Conservation (phyloP, 1,284 basidiomycete genomes). For the Melampsora americana region DNA sequence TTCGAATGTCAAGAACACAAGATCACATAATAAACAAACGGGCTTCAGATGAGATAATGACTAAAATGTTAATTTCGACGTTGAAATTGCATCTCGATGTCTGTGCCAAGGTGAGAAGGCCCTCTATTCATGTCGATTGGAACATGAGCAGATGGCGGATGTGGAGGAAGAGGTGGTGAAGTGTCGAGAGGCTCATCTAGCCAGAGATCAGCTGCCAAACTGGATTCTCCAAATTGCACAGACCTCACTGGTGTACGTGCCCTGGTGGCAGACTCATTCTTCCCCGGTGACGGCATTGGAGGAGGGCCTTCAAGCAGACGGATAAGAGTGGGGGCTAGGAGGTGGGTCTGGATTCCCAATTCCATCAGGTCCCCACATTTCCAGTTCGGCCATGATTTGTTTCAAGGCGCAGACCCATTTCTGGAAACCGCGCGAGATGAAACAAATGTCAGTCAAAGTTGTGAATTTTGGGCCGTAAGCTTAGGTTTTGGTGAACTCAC, state of each 20-base stretch:
- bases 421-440: neutral
- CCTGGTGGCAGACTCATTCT: neutral
- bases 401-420: slow-evolving; percentile 44
- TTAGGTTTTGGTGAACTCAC: neutral
- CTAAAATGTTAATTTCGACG: neutral
- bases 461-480: too few species aligned
- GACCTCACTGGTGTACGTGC: neutral
- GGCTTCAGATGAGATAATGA: neutral
- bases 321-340: slow-evolving; percentile 18
- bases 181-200: slow-evolving; percentile 5
- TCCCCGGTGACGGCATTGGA: neutral
- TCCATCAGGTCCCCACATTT: slow-evolving; percentile 33
- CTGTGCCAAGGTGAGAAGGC: neutral
- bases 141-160: neutral
- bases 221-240: neutral
- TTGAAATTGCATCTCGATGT: slow-evolving; percentile 6
- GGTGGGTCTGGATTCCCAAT: slow-evolving; percentile 26
- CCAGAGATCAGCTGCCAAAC: neutral
- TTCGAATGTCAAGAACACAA: too few species aligned
- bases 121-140: neutral
- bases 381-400: slow-evolving; percentile 30
- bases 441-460: neutral
- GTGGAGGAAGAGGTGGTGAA: neutral
- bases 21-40: neutral
- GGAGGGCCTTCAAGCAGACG: slow-evolving; percentile 20